Base-by-base conservation (phyloP, 2,329 filamentous ascomycete genomes). In the Diaporthe sp. region DNA sequence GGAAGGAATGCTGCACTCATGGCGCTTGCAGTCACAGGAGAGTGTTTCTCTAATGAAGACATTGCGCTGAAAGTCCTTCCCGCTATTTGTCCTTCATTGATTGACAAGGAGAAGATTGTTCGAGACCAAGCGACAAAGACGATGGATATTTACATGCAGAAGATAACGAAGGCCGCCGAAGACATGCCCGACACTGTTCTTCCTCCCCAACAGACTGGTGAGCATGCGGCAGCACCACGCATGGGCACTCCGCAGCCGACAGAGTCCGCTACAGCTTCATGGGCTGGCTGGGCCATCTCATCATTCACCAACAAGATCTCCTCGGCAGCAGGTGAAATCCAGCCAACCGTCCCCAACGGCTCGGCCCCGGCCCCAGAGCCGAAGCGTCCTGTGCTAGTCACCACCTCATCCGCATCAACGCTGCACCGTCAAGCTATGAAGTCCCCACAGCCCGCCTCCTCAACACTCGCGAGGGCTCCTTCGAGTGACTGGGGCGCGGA, bases 221-320 rank as follows among this genome's bases (percentile, higher is more conserved):
- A 88, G 17, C 83, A 87, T 32, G 85, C 86, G 6, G 85, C 84
- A 27, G 88, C 90, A 0, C 93, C 94, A 1, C 91, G 94, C 44
- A 97, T 97, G 88, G 92, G 93, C 76, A 97, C 94, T 1, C 92
- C 95, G 1, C 93, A 95, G 75, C 85, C 89, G 2, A 83, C 80
- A 75, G 83, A 85, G 59, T 90, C 88, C 51, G 89, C 92, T 71
- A 86, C 89, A 30, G 92, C 92, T 3, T 88, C 89, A 5, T 98
- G 97, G 97, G 92, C 97, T 1, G 97, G 97, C 17, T 99, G 97
- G 97, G 97, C 97, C 1, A 98, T 99, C 71, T 98, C 97, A 0
- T 98, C 95, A 1, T 99, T 99, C 81, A 98, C 97, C 2, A 98
- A 98, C 84, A 98, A 98, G 80, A 83, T 98, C 17, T 92, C 94